Evolutionary conservation across 2,329 filamentous ascomycete species (phyloP).

Genomic region (Colletotrichum nymphaeae): DNA sequence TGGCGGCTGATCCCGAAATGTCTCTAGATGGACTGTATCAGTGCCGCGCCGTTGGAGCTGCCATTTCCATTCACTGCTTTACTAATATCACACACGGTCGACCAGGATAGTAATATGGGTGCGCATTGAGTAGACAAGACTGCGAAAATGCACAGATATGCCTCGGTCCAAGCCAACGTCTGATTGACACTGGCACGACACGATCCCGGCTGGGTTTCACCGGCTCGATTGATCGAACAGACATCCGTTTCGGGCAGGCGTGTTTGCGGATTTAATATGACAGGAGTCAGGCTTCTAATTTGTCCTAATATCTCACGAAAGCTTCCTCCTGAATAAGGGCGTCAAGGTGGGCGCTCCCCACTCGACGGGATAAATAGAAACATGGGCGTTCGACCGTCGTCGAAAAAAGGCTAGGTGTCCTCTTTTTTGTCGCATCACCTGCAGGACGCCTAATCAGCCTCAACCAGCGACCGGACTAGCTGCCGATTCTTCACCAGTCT

Average conservation of each 20-base stretch:
- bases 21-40: conserved; percentile 1
- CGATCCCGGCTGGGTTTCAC: conserved; percentile 23
- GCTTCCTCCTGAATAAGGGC: not conserved
- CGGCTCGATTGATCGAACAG: not conserved
- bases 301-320: conserved; percentile 3
- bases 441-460: conserved; percentile 20
- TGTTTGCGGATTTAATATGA: conserved; percentile 5
- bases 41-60: not conserved
- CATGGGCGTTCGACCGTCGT: conserved; percentile 8
- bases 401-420: conserved; percentile 31
- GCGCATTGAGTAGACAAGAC: not conserved
- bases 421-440: conserved; percentile 18
- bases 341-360: not conserved
- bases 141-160: conserved; percentile 5
- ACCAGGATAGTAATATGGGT: not conserved
- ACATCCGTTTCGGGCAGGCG: conserved; percentile 17
- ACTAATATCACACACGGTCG: not conserved
- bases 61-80: not conserved
- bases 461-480: conserved; percentile 11
- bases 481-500: conserved; percentile 25
- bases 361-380: conserved; percentile 9
- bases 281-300: conserved; percentile 5
- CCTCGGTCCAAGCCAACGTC: not conserved
- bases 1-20: conserved; percentile 2
- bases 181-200: not conserved